Percentiles rank a stretch among this genome's conserved stretches.
phyloP scores from a whole-genome alignment of 2,329 filamentous ascomycete genomes.

The Incumbomyces lentus region DNA sequence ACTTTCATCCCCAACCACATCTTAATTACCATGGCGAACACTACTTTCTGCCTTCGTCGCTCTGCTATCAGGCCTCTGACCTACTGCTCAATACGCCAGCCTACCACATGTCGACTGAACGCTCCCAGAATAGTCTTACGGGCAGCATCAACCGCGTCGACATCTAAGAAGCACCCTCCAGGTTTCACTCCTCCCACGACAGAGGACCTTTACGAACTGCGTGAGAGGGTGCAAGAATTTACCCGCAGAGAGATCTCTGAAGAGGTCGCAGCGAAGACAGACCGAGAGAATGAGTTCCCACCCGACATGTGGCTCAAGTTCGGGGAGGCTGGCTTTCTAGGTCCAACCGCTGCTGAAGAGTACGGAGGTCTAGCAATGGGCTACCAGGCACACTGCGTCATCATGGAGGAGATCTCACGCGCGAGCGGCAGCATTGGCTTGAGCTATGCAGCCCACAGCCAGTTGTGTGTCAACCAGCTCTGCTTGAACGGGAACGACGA shows the following conservation, averaged over 20 bases:
- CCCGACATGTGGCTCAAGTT: conserved; percentile 87
- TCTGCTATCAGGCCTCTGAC: background rate
- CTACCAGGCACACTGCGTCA: conserved; percentile 91
- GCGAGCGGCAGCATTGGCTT: conserved; percentile 72
- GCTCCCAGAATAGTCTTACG: conserved; percentile 1
- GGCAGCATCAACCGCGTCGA: conserved; percentile 27
- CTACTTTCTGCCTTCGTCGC: background rate
- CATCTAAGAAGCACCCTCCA: conserved; percentile 58
- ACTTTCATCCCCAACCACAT: no score
- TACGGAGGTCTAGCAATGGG: conserved; percentile 85
- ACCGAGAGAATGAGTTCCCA: conserved; percentile 79
- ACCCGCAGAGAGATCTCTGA: conserved; percentile 78
- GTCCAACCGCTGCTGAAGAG: conserved; percentile 85
- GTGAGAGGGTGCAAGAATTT: conserved; percentile 81
- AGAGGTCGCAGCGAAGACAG: conserved; percentile 71
- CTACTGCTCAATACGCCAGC: background rate
- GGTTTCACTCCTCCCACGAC: conserved; percentile 56
- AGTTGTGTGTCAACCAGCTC: conserved; percentile 93
- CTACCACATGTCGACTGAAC: no score
- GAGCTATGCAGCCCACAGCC: conserved; percentile 90
- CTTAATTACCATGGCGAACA: no score
- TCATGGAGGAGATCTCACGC: conserved; percentile 88
- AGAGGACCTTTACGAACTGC: conserved; percentile 67
- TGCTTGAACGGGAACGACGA: conserved; percentile 72
- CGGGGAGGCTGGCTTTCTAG: conserved; percentile 80